A percentile compares a stretch with the other conserved stretches of the same genome.
Conservation (phyloP, 371 early-diverging fungal genomes). For the Rhizopus delemar region DNA sequence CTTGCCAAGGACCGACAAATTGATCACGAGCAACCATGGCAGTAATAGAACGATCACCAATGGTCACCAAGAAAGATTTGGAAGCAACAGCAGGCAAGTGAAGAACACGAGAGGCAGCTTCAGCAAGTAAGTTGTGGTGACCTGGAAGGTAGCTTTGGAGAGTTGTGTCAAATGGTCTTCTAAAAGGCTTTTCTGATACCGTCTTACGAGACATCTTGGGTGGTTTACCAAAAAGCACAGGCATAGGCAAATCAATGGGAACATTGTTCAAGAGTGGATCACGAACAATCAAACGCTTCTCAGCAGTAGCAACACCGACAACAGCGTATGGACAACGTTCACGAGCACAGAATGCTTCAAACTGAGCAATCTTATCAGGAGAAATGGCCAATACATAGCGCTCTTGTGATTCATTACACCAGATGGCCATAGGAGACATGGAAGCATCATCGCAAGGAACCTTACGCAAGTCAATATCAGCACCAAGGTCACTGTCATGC, state of each 20-base stretch:
- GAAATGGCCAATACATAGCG: constrained; percentile 91
- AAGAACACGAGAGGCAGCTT: constrained; percentile 78
- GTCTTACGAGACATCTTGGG: constrained; percentile 89
- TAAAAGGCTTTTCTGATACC: constrained; percentile 54
- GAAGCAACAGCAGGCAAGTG: constrained; percentile 87
- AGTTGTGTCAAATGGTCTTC: constrained; percentile 64
- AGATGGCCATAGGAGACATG: constrained; percentile 98
- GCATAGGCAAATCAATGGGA: constrained; percentile 94
- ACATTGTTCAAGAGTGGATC: constrained; percentile 68
- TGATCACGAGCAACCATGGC: constrained; percentile 95
- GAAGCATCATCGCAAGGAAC: constrained; percentile 87
- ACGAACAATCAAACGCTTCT: constrained; percentile 77
- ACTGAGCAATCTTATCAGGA: constrained; percentile 64
- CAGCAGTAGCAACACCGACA: constrained; percentile 88
- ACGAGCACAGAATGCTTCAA: constrained; percentile 79
- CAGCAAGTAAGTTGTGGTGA: constrained; percentile 46
- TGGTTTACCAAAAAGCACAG: constrained; percentile 92
- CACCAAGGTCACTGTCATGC: constrained; percentile 91
- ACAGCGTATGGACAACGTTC: constrained; percentile 93
- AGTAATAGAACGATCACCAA: constrained; percentile 94
- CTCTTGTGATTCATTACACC: constrained; percentile 99
- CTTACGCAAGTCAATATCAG: constrained; percentile 83
- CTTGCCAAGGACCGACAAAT: constrained; percentile 97
- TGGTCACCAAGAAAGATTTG: constrained; percentile 94
- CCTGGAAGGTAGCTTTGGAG: constrained; percentile 60